Evolutionary conservation across 2,329 filamentous ascomycete genomes (phyloP), one percentile per base, ranked within the genome.

Genomic region (Fusarium cyanostomum): DNA sequence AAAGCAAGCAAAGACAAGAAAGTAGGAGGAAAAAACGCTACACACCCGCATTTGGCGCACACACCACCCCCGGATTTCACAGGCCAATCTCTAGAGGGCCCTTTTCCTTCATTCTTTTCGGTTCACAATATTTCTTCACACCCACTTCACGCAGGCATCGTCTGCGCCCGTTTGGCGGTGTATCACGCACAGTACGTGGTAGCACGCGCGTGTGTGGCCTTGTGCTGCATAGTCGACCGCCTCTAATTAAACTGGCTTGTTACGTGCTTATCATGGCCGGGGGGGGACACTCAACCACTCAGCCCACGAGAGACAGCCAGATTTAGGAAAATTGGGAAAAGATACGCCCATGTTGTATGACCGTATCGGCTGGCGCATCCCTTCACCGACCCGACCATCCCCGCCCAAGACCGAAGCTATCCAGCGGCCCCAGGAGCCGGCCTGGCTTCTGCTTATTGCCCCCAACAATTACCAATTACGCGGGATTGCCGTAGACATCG

Each of bases 341-440:
- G 44, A 38, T 26, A 41, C 15, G 56, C 21, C 37, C 56, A 27
- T 62, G 34, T 39, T 6, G 48, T 43, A 28, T 13, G 27, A 52
- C 49, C 27, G 39, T 62, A 54, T 57, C 45, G 41, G 34, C 55
- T 16, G 18, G 46, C 28, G 34, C 30, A 31, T 35, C 33, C 43
- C 62, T 66, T 65, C 56, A 65, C 62, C 62, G 62, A 65, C 57
- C 62, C 62, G 62, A 65, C 57, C 52, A 46, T 62, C 53, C 57
- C 62, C 57, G 62, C 44, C 62, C 53, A 62, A 65, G 57, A 63
- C 55, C 41, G 46, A 51, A 31, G 26, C 37, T 42, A 50, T 37
- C 18, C 56, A 54, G 56, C 56, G 35, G 61, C 38, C 56, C 26
- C 51, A 8, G 11, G 37, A 42, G 37, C 48, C 49, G 49, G 38